phyloP scores from a whole-genome alignment of 768 basidiomycete species.

The Chlorophyllum brunneum region DNA sequence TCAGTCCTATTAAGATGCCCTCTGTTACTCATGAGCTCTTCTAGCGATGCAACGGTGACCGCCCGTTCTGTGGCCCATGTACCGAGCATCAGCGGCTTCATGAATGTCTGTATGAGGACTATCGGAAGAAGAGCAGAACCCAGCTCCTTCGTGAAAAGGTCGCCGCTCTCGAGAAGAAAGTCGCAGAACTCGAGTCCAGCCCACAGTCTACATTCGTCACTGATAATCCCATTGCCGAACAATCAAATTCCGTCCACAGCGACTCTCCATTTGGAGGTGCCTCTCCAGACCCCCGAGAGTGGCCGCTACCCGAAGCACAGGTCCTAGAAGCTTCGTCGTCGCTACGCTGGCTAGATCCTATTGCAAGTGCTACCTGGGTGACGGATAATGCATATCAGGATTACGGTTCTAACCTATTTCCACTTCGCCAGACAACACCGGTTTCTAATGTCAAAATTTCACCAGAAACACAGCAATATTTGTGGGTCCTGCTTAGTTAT shows the following conservation, averaged over 20 bases:
- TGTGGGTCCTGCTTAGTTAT: slow-evolving; percentile 25
- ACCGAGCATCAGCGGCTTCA: slow-evolving; percentile 46
- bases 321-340: neutral
- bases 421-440: slow-evolving; percentile 11
- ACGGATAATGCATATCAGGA: neutral
- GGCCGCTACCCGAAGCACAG: slow-evolving; percentile 2
- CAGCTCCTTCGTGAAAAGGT: slow-evolving; percentile 56
- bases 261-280: neutral
- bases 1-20: neutral
- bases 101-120: slow-evolving; percentile 59
- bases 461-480: slow-evolving; percentile 29
- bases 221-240: neutral
- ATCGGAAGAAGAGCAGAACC: slow-evolving; percentile 55
- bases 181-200: slow-evolving; percentile 47
- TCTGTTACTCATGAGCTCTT: neutral
- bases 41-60: slow-evolving; percentile 59
- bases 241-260: neutral
- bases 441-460: slow-evolving; percentile 8
- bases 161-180: slow-evolving; percentile 44
- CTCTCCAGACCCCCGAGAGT: neutral
- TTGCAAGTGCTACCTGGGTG: slow-evolving; percentile 8
- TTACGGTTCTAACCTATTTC: slow-evolving; percentile 2
- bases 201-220: slow-evolving; percentile 14
- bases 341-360: slow-evolving; percentile 3
- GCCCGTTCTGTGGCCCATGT: slow-evolving; percentile 55